Evolutionary conservation across 352 stramenopile species (phyloP), one percentile per base, ranked within the genome.

Genomic region (Phytopythium sindhum): DNA sequence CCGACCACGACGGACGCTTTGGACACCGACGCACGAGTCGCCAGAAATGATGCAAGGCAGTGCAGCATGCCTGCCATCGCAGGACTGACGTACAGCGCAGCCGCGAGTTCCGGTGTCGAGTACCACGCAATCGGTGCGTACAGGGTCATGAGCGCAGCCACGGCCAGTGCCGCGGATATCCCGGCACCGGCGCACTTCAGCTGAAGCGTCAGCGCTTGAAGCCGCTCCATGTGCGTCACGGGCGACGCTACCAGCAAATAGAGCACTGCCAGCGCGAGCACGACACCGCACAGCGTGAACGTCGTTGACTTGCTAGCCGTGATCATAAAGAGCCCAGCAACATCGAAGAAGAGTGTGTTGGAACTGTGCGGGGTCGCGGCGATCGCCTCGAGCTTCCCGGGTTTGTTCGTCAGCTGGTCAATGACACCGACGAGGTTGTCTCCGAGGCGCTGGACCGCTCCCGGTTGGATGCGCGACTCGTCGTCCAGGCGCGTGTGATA

Each of bases 401-500:
- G 68, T 39, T 77, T 42, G 39, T 70, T 77, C 8, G 67, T 64
- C 17, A 93, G 73, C 47, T 82, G 70, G 24, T 73, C 41, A n/a
- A 93, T 70, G 14, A 89, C 78, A 37, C 84, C 84, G 0, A 79
- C 68, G 47, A 93, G 29, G 54, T 93, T 93, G 35, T 93, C 84
- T 31, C 84, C 84, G 24, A 93, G 72, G 26, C 81, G 80, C 60
- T 93, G 84, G 31, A 93, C 61, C 0, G 81, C 69, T 7, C 84
- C 84, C 19, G 64, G 75, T 56, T 91, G 81, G 61, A 93, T 93
- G 8, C 78, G 80, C 5, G 81, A 88, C 8, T 88, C 72, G 62
- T 90, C 84, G 51, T 93, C 84, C 17, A 93, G 45, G 23, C 52
- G 65, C 10, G 84, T 93, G 72, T 93, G 84, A 63, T 93, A 93